Percentiles rank a stretch among this genome's conserved stretches.
phyloP scores from a whole-genome alignment of 2,329 filamentous ascomycete species.

The Apiospora saccharicola region DNA sequence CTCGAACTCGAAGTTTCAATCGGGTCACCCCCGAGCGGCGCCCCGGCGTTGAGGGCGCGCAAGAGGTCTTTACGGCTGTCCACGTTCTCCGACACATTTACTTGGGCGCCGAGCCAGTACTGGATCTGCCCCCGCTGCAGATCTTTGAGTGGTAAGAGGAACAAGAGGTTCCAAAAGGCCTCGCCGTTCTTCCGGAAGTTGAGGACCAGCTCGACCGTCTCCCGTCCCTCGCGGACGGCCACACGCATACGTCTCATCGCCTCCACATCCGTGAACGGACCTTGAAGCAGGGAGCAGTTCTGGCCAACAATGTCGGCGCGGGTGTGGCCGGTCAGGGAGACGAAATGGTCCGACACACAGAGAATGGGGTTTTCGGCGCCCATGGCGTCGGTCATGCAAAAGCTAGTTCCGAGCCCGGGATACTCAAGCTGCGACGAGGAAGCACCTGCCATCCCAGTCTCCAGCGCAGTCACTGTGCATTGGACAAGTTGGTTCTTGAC shows the following conservation, averaged over 20 bases:
- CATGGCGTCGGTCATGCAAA: slow-evolving; percentile 62
- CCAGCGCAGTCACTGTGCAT: slow-evolving; percentile 51
- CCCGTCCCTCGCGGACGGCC: slow-evolving; percentile 35
- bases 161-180: slow-evolving; percentile 65
- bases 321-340: slow-evolving; percentile 57
- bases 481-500: slow-evolving; percentile 59
- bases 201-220: slow-evolving; percentile 56
- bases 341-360: slow-evolving; percentile 59
- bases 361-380: slow-evolving; percentile 58
- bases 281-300: slow-evolving; percentile 60
- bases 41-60: slow-evolving; percentile 52
- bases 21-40: slow-evolving; percentile 43
- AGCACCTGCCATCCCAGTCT: slow-evolving; percentile 29
- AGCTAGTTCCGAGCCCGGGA: slow-evolving; percentile 64
- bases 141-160: slow-evolving; percentile 59
- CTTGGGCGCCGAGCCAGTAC: slow-evolving; percentile 64
- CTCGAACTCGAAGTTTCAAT: slow-evolving; percentile 33
- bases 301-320: slow-evolving; percentile 55
- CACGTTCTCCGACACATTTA: slow-evolving; percentile 64
- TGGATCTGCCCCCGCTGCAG: slow-evolving; percentile 51
- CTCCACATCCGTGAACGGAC: slow-evolving; percentile 52
- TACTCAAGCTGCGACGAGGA: slow-evolving; percentile 48
- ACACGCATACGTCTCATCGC: slow-evolving; percentile 48
- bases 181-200: slow-evolving; percentile 59
- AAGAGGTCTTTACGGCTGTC: slow-evolving; percentile 59